A percentile compares a stretch with the other conserved stretches of the same genome.
phyloP scores from a whole-genome alignment of 2,329 filamentous ascomycete species.

The Lachnellula occidentalis region DNA sequence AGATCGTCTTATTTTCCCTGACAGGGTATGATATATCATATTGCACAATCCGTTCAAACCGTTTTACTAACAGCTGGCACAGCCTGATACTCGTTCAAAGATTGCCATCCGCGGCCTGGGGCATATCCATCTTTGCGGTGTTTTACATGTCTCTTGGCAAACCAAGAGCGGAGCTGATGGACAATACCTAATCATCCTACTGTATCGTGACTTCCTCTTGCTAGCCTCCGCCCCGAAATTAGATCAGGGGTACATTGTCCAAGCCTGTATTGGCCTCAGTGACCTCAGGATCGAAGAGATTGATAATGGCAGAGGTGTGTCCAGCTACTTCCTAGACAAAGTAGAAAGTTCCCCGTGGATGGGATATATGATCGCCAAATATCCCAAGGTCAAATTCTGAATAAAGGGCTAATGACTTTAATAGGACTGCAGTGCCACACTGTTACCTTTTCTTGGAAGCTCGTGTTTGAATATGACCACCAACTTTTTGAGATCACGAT shows the following conservation, averaged over 20 bases:
- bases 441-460: constrained; percentile 84
- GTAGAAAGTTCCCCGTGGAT: neutral
- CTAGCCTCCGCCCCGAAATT: constrained; percentile 63
- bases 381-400: neutral
- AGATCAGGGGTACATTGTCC: constrained; percentile 65
- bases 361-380: neutral
- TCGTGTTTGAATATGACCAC: constrained; percentile 73
- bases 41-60: neutral
- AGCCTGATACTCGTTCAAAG: constrained; percentile 47
- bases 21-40: constrained; percentile 50
- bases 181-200: constrained; percentile 75
- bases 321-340: neutral
- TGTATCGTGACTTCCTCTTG: constrained; percentile 78
- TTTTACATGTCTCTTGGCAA: constrained; percentile 79
- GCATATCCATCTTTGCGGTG: constrained; percentile 74
- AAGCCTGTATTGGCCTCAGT: constrained; percentile 66
- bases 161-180: constrained; percentile 62
- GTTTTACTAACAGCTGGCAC: no score
- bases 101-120: constrained; percentile 74
- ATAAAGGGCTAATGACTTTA: constrained; percentile 11
- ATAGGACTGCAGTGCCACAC: constrained; percentile 82
- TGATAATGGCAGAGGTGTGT: constrained; percentile 67
- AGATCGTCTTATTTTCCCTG: constrained; percentile 69
- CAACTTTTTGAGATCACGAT: constrained; percentile 79
- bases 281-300: constrained; percentile 63